Conservation (phyloP, 2,329 filamentous ascomycete genomes). For the Lasiodiplodia hormozganensis region DNA sequence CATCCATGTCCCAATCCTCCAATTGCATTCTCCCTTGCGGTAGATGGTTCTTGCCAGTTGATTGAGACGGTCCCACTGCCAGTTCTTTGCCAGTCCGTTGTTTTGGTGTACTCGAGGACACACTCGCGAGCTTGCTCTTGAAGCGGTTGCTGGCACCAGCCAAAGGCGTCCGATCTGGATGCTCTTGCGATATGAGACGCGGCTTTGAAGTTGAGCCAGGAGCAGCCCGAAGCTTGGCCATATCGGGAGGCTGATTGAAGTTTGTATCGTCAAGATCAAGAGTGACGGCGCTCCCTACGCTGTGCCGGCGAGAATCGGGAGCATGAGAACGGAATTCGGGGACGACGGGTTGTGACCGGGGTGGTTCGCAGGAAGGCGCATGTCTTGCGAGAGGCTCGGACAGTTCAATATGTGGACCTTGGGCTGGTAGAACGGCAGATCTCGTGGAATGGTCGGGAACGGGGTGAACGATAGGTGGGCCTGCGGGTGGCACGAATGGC, state of each 20-base stretch:
- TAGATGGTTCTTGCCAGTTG: background rate
- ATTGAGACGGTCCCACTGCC: background rate
- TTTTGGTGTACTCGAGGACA: background rate
- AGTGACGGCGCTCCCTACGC: background rate
- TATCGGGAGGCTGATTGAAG: constrained; percentile 36
- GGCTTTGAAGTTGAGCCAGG: constrained; percentile 51
- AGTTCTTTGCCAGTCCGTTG: background rate
- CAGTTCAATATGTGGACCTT: constrained; percentile 31
- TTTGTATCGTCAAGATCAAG: background rate
- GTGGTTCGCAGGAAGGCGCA: constrained; percentile 35
- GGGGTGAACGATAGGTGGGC: constrained; percentile 1
- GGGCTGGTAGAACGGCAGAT: constrained; percentile 39
- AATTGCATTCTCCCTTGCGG: background rate
- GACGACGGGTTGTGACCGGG: constrained; percentile 33
- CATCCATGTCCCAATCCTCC: constrained; percentile 13
- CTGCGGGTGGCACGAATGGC: constrained; percentile 50
- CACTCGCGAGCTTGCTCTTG: constrained; percentile 8
- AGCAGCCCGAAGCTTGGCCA: constrained; percentile 54
- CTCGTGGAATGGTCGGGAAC: background rate
- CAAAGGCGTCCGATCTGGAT: background rate
- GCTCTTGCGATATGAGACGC: constrained; percentile 39
- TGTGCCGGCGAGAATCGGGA: constrained; percentile 31
- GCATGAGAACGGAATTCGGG: constrained; percentile 35
- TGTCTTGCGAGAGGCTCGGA: constrained; percentile 25
- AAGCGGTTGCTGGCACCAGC: background rate